Evolutionary conservation across 306 rosid genomes (phyloP).

Genomic region (Arachis hypogaea): DNA sequence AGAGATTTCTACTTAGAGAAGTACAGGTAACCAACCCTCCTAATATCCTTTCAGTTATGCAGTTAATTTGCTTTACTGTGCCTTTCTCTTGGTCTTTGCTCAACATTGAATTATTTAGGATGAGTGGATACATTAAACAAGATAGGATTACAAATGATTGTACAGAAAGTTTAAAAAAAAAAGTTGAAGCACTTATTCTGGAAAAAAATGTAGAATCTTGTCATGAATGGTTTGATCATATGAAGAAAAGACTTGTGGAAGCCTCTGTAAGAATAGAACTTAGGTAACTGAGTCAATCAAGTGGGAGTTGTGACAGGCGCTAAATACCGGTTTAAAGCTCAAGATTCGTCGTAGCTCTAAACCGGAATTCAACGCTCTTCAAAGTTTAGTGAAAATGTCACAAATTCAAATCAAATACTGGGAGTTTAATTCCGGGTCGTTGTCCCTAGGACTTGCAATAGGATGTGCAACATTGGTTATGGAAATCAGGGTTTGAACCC

Average conservation of each 20-base stretch:
- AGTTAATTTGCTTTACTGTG: slow-evolving; percentile 4
- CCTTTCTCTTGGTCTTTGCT: slow-evolving; percentile 14
- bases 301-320: background rate
- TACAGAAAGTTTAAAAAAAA: background rate
- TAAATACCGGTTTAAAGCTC: no score
- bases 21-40: slow-evolving; percentile 53
- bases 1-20: slow-evolving; percentile 73
- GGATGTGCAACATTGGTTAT: no score
- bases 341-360: no score
- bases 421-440: no score
- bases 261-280: background rate
- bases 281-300: background rate
- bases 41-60: background rate
- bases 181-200: background rate
- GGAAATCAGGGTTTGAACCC: no score
- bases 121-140: background rate
- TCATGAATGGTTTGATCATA: background rate
- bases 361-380: no score
- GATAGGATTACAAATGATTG: background rate
- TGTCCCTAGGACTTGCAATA: no score
- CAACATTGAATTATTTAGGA: background rate
- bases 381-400: no score
- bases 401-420: no score
- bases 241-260: background rate
- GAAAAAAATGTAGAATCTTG: background rate